Evolutionary conservation across 1,139 yeast genomes (phyloP).

Genomic region (Zygosaccharomyces sapae): DNA sequence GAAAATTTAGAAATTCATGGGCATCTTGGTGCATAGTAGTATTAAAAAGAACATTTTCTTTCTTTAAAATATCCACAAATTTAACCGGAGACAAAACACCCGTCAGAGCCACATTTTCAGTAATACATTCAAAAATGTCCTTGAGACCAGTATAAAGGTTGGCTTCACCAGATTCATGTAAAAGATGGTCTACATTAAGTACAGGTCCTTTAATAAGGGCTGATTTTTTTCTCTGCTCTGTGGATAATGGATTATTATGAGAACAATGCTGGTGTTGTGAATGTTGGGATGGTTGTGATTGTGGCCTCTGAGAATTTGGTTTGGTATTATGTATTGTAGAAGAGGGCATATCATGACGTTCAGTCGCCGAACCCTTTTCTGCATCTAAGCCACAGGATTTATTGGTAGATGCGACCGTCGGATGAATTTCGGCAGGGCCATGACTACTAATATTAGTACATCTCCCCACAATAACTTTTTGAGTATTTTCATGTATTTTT

Average conservation of each 20-base stretch:
- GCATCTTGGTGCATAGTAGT: constrained; percentile 98
- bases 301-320: background rate
- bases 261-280: constrained; percentile 2
- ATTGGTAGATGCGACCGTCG: background rate
- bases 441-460: background rate
- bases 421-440: constrained; percentile 3
- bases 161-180: constrained; percentile 35
- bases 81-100: constrained; percentile 84
- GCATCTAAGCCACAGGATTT: background rate
- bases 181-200: constrained; percentile 61
- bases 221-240: constrained; percentile 74
- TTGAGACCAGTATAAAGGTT: constrained; percentile 69
- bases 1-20: constrained; percentile 86
- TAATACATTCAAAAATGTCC: constrained; percentile 80
- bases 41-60: constrained; percentile 77
- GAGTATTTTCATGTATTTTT: constrained; percentile 29
- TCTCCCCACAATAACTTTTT: constrained; percentile 31
- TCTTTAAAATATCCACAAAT: constrained; percentile 70
- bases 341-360: background rate
- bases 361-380: background rate
- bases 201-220: constrained; percentile 84
- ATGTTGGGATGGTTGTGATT: background rate
- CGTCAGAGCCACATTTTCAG: constrained; percentile 60
- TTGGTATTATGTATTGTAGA: background rate
- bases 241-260: constrained; percentile 28